Conservation (phyloP, 352 stramenopile genomes). For the Phytopythium delawarense region DNA sequence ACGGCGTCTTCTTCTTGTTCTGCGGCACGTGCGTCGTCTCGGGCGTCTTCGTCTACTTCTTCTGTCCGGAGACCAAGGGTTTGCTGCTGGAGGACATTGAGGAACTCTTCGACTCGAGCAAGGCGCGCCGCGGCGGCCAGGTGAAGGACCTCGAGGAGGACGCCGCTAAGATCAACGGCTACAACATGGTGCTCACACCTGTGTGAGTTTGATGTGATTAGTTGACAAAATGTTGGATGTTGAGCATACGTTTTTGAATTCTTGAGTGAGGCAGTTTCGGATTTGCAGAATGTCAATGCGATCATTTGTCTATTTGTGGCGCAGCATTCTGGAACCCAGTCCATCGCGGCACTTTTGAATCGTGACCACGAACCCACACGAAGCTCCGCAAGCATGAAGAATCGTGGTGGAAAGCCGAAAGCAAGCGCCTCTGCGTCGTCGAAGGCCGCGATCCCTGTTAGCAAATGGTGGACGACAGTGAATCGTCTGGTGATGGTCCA, state of each 20-base stretch:
- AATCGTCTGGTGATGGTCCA: conserved; percentile 38
- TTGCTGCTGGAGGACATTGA: conserved; percentile 57
- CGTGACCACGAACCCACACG: too few species aligned
- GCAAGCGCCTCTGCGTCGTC: background rate
- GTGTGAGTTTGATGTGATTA: too few species aligned
- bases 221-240: too few species aligned
- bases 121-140: conserved; percentile 2
- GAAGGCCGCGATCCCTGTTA: background rate
- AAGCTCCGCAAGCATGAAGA: conserved; percentile 2
- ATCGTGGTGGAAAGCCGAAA: background rate
- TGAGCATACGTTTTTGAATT: too few species aligned
- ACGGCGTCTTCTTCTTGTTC: conserved; percentile 52
- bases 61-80: conserved; percentile 44
- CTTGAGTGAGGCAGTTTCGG: too few species aligned
- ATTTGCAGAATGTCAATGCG: too few species aligned
- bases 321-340: too few species aligned
- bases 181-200: background rate
- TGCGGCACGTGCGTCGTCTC: conserved; percentile 33
- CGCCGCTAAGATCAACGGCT: background rate
- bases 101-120: conserved; percentile 35
- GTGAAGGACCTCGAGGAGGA: background rate
- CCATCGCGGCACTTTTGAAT: too few species aligned
- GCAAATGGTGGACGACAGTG: conserved; percentile 43
- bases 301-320: too few species aligned
- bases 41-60: conserved; percentile 38